A percentile compares a stretch with the other conserved stretches of the same genome.
phyloP scores from a whole-genome alignment of 805 yeast species.

The Saturnispora ahearnii region DNA sequence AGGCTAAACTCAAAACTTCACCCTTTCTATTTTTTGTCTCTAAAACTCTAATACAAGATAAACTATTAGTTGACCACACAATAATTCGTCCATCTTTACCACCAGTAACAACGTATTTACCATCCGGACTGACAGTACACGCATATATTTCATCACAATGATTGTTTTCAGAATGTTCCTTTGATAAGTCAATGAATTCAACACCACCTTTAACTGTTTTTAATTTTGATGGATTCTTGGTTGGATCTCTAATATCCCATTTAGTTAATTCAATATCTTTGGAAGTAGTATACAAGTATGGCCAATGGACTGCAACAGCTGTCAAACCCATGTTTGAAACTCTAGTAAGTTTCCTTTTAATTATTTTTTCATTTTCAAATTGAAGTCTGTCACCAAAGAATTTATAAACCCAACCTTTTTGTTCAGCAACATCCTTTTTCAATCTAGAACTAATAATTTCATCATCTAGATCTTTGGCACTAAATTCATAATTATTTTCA shows the following conservation, averaged over 20 bases:
- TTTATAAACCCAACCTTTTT: slow-evolving; percentile 74
- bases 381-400: slow-evolving; percentile 46
- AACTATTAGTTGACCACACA: slow-evolving; percentile 76
- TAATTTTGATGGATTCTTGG: slow-evolving; percentile 54
- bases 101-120: slow-evolving; percentile 84
- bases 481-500: slow-evolving; percentile 44
- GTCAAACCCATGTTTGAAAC: slow-evolving; percentile 56
- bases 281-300: slow-evolving; percentile 67
- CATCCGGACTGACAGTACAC: slow-evolving; percentile 80
- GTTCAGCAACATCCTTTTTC: slow-evolving; percentile 83
- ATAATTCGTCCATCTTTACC: slow-evolving; percentile 74
- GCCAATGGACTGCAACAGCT: slow-evolving; percentile 44
- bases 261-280: slow-evolving; percentile 75
- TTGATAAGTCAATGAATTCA: slow-evolving; percentile 33
- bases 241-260: slow-evolving; percentile 55
- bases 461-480: slow-evolving; percentile 84
- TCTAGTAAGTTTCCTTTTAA: slow-evolving; percentile 33
- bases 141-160: slow-evolving; percentile 71
- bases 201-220: slow-evolving; percentile 59
- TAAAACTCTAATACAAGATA: slow-evolving; percentile 67
- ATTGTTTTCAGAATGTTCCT: slow-evolving; percentile 52
- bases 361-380: slow-evolving; percentile 33
- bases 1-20: slow-evolving; percentile 60
- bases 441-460: slow-evolving; percentile 77
- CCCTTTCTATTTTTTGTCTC: slow-evolving; percentile 68